phyloP scores from a whole-genome alignment of 2,329 filamentous ascomycete genomes.

The Stenocarpella maydis region DNA sequence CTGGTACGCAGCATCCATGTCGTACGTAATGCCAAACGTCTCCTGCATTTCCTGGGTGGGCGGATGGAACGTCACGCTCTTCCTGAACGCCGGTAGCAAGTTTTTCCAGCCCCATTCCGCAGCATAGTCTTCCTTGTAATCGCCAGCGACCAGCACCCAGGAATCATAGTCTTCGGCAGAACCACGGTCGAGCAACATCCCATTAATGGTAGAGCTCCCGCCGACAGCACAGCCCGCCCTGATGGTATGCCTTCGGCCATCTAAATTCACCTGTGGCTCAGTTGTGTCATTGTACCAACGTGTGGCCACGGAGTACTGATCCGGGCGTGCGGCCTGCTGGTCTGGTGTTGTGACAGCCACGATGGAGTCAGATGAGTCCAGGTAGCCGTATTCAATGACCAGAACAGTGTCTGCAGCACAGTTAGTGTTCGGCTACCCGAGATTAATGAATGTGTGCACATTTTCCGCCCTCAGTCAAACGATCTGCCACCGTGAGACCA shows the following conservation, averaged over 20 bases:
- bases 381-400: constrained; percentile 17
- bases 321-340: background rate
- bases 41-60: constrained; percentile 10
- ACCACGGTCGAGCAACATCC: constrained; percentile 16
- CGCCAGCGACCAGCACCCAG: constrained; percentile 11
- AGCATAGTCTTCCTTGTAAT: constrained; percentile 10
- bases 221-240: constrained; percentile 20
- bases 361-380: constrained; percentile 20
- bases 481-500: constrained; percentile 23
- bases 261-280: constrained; percentile 8
- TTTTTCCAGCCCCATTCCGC: constrained; percentile 14
- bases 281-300: constrained; percentile 20
- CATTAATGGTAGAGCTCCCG: constrained; percentile 24
- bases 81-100: constrained; percentile 15
- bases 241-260: constrained; percentile 5
- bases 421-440: background rate
- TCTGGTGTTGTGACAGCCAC: constrained; percentile 8
- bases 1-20: constrained; percentile 25
- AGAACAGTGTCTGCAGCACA: constrained; percentile 6
- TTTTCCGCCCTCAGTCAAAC: constrained; percentile 5
- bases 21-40: constrained; percentile 20
- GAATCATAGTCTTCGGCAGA: constrained; percentile 22
- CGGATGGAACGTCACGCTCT: constrained; percentile 19
- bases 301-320: constrained; percentile 8
- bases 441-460: background rate